Base-by-base conservation (phyloP, 2,329 filamentous ascomycete species). In the Aspergillus arachidicola region DNA sequence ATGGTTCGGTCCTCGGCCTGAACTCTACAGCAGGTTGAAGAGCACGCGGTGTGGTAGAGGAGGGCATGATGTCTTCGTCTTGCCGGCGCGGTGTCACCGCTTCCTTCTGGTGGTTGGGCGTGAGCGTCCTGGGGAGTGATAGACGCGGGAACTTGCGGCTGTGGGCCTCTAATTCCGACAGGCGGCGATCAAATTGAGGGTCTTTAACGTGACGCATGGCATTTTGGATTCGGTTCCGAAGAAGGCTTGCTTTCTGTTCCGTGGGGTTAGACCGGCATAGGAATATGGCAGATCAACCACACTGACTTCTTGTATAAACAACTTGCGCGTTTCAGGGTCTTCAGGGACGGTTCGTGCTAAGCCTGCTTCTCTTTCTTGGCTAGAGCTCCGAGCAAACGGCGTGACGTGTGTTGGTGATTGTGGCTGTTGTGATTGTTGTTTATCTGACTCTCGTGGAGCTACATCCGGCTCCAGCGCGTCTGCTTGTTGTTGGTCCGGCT, bases 91-190 rank as follows among this genome's bases (percentile, higher is more conserved):
- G 57, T 48, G 46, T 51, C 38, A 28, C 32, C 41, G n/a, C 23
- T 36, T 57, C 50, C 36, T 21, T 51, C 19, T 54, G 58, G 4
- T 36, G 38, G 30, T 21, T 50, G 32, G 23, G 57, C 45, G 45
- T 34, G 23, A 48, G 38, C 36, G 56, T 41, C 57, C 57, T 62
- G 46, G 72, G 68, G 16, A 69, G 55, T 34, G 73, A 71, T 57
- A 78, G 60, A 36, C 75, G 66, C 26, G 72, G 72, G 23, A 67
- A 69, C 67, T 78, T 78, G 55, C 75, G 76, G 51, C 76, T 77
- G 64, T 78, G 75, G 43, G 73, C 77, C 67, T 80, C 78, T 26
- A 79, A 71, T n/a, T 77, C 77, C 23, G 76, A 79, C 34, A 80
- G 62, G 19, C 78, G 73, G 21, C 76, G 76, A 61, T 80, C 78